Evolutionary conservation across 345 rosid species (phyloP).

Genomic region (Raphanus raphanistrum): DNA sequence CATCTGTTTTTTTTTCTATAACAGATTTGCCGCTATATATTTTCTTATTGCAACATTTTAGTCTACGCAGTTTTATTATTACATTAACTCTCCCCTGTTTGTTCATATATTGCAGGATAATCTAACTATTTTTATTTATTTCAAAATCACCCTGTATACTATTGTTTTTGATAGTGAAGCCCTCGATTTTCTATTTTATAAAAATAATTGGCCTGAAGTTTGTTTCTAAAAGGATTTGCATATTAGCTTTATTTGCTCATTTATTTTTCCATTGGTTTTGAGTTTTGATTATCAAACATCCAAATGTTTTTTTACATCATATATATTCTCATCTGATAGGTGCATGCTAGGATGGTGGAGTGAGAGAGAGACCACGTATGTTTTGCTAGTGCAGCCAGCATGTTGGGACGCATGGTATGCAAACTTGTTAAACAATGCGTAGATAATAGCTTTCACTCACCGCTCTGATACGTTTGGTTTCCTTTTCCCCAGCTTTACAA

Average conservation of each 20-base stretch:
- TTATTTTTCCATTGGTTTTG: neutral
- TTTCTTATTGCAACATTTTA: neutral
- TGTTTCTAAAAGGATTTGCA: neutral
- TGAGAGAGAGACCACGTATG: neutral
- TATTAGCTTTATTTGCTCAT: neutral
- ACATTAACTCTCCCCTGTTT: neutral
- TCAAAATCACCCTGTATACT: neutral
- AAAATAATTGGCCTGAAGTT: neutral
- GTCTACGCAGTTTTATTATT: neutral
- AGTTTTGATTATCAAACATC: neutral
- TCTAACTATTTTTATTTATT: neutral
- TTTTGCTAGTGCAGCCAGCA: neutral
- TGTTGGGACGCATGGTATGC: slow-evolving; percentile 7
- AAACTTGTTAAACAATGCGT: neutral
- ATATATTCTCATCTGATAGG: neutral
- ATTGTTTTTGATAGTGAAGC: neutral
- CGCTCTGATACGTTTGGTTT: neutral
- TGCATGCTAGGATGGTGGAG: neutral
- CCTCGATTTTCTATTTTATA: neutral
- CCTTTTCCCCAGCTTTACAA: neutral
- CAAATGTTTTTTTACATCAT: neutral
- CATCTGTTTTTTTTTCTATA: neutral
- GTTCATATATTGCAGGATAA: neutral
- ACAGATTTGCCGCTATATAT: neutral
- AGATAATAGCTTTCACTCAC: neutral